These are phyloP conservation scores for Phytophthora cactorum DNA, from an alignment of 352 stramenopile genomes.

Conservation along the genomic window DNA sequence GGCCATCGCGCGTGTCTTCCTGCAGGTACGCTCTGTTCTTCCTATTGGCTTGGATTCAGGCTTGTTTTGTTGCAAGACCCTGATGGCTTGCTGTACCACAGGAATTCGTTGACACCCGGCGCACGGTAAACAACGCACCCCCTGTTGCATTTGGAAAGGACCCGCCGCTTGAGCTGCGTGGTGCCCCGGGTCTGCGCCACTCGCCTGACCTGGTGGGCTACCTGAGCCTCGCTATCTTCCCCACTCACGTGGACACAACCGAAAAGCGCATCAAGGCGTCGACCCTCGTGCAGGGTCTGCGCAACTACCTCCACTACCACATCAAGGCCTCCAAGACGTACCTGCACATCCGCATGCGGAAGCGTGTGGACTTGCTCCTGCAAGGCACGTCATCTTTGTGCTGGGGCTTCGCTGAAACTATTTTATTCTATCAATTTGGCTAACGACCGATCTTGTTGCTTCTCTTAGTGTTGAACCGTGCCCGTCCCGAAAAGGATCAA, in stretches of 20 bases:
- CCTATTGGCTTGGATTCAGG: background rate
- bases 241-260: slow-evolving; percentile 87
- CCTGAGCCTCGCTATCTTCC: slow-evolving; percentile 90
- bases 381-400: slow-evolving; percentile 58
- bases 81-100: slow-evolving; percentile 13
- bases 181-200: slow-evolving; percentile 63
- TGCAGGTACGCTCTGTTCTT: slow-evolving; percentile 54
- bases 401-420: background rate
- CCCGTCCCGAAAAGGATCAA: slow-evolving; percentile 88
- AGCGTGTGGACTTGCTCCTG: slow-evolving; percentile 91
- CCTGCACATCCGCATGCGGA: slow-evolving; percentile 96
- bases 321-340: slow-evolving; percentile 97
- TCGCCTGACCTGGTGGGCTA: slow-evolving; percentile 88
- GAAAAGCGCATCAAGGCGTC: slow-evolving; percentile 91
- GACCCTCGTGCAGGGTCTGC: slow-evolving; percentile 88
- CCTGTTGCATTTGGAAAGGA: slow-evolving; percentile 91
- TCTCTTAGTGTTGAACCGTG: slow-evolving; percentile 89
- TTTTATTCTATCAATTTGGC: background rate
- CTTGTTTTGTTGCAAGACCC: too few species aligned
- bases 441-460: slow-evolving; percentile 6
- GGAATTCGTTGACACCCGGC: slow-evolving; percentile 93
- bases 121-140: slow-evolving; percentile 95
- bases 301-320: slow-evolving; percentile 96
- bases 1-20: slow-evolving; percentile 90
- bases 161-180: slow-evolving; percentile 86